Evolutionary conservation across 345 rosid species (phyloP).

Genomic region (Acer yangbiense): DNA sequence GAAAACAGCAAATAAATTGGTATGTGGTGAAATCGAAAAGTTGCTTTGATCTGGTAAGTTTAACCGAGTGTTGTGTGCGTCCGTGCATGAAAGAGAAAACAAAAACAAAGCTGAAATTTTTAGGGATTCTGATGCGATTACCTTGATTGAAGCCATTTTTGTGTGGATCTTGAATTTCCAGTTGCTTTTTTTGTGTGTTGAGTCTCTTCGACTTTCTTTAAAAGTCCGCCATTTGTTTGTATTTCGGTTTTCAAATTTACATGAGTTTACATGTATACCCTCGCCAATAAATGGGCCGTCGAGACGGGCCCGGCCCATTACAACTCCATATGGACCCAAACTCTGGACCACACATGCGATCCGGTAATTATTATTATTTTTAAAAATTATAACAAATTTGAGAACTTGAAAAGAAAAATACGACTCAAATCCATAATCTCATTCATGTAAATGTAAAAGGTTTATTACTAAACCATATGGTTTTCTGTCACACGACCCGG

Average conservation of each 20-base stretch:
- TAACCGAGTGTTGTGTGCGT: background rate
- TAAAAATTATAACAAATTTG: too few species aligned
- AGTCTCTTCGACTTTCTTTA: constrained; percentile 4
- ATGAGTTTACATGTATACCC: constrained; percentile 21
- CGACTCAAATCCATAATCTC: too few species aligned
- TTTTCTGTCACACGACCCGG: too few species aligned
- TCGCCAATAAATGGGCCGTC: background rate
- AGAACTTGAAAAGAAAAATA: too few species aligned
- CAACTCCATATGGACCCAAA: too few species aligned
- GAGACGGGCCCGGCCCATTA: too few species aligned
- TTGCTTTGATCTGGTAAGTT: background rate
- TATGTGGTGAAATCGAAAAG: background rate
- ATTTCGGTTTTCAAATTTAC: background rate
- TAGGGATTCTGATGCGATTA: background rate
- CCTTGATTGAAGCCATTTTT: constrained; percentile 3
- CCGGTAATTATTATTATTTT: too few species aligned
- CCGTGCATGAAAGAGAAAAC: background rate
- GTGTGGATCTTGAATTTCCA: constrained; percentile 15
- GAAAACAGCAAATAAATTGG: too few species aligned
- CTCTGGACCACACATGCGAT: too few species aligned
- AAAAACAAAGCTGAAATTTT: background rate
- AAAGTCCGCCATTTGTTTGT: background rate
- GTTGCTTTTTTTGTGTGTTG: constrained; percentile 22
- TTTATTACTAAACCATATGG: too few species aligned
- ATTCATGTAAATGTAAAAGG: too few species aligned